These are phyloP conservation scores for Saccharomycopsis sp. DNA, from an alignment of 805 yeast species.

Conservation along the genomic window DNA sequence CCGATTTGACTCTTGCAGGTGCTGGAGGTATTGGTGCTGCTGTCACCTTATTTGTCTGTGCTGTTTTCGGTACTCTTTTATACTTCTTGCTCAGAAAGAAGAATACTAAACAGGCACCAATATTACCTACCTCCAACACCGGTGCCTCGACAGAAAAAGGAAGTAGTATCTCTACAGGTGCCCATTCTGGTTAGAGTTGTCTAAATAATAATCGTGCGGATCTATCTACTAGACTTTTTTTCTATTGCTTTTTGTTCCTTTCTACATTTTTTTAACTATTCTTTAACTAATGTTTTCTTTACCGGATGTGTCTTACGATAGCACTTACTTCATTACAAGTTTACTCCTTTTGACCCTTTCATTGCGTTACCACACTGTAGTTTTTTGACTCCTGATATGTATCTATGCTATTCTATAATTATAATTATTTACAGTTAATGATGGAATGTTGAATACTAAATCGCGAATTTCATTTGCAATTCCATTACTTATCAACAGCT, in stretches of 20 bases:
- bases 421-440: background rate
- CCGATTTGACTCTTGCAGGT: slow-evolving; percentile 32
- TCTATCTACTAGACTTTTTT: background rate
- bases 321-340: background rate
- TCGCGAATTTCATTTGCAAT: too few relatives aligned
- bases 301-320: background rate
- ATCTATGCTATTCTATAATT: too few relatives aligned
- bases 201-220: too few relatives aligned
- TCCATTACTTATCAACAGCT: slow-evolving; percentile 26
- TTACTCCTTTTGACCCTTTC: background rate
- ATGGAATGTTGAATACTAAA: background rate
- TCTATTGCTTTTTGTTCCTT: background rate
- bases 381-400: background rate
- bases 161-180: background rate
- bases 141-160: background rate
- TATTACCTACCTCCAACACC: background rate
- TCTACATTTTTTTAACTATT: background rate
- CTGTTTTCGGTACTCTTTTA: slow-evolving; percentile 29
- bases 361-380: background rate
- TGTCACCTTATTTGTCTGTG: slow-evolving; percentile 36
- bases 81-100: slow-evolving; percentile 18
- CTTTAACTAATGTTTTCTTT: background rate
- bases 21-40: slow-evolving; percentile 52
- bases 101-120: background rate
- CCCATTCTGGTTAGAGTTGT: background rate